Conservation (phyloP, 2,329 filamentous ascomycete species). For the Aspergillus sp. region DNA sequence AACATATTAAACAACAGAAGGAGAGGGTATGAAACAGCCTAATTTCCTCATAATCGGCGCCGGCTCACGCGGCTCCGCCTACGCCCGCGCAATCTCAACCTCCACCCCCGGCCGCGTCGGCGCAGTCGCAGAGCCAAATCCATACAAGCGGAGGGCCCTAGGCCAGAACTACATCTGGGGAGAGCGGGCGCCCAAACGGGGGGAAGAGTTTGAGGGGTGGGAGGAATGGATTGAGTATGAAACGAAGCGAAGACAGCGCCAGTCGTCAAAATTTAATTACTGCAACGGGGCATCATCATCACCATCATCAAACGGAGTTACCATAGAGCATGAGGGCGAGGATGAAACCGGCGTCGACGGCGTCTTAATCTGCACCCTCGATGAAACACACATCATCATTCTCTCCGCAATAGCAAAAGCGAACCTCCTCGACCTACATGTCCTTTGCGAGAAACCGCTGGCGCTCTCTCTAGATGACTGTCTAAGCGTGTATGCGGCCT, state of each 20-base stretch:
- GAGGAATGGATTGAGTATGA: conserved; percentile 62
- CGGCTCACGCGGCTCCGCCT: conserved; percentile 74
- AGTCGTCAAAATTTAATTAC: background rate
- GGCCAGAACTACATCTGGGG: conserved; percentile 74
- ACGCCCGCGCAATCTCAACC: conserved; percentile 66
- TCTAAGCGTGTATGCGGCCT: conserved; percentile 61
- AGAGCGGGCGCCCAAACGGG: background rate
- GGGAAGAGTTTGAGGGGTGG: conserved; percentile 70
- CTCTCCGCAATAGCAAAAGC: conserved; percentile 67
- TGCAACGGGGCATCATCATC: too few relatives aligned
- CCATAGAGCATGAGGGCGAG: background rate
- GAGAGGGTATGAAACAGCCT: conserved; percentile 33
- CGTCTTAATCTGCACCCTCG: conserved; percentile 73
- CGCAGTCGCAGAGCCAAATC: conserved; percentile 77
- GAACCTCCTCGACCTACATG: conserved; percentile 61
- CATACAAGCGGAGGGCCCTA: conserved; percentile 72
- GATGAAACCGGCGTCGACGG: conserved; percentile 58
- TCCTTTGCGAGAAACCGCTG: conserved; percentile 95
- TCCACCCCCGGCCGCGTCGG: conserved; percentile 67
- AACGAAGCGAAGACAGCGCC: background rate
- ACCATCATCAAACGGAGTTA: background rate
- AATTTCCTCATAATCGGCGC: conserved; percentile 80
- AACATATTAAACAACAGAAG: background rate
- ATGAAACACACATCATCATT: conserved; percentile 84
- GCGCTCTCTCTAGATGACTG: conserved; percentile 78